phyloP scores from a whole-genome alignment of 108 stramenopile species.

The Fragilariopsis cylindrus region DNA sequence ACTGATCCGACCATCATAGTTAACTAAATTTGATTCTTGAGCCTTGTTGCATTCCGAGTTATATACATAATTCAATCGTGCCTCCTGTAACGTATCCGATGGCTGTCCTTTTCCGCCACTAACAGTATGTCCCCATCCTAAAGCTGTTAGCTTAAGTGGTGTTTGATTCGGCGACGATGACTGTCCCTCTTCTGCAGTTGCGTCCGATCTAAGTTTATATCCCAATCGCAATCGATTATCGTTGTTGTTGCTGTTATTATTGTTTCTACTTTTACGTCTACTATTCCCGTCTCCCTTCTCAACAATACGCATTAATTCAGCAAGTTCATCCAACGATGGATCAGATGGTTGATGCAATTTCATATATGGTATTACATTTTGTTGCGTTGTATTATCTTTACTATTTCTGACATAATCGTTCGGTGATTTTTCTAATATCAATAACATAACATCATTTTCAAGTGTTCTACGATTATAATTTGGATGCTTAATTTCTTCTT shows the following conservation, averaged over 20 bases:
- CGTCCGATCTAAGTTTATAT: too few relatives aligned
- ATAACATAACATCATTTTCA: slow-evolving; percentile 3
- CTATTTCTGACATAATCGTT: background rate
- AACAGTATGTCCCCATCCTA: slow-evolving; percentile 24
- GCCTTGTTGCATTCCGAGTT: slow-evolving; percentile 6
- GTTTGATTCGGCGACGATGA: background rate
- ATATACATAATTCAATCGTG: slow-evolving; percentile 10
- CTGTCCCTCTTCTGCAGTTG: background rate
- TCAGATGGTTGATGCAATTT: background rate
- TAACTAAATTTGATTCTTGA: background rate
- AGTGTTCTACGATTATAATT: background rate
- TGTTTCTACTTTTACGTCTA: too few relatives aligned
- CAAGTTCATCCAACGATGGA: background rate
- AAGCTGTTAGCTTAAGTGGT: background rate
- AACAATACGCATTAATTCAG: background rate
- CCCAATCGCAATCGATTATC: too few relatives aligned
- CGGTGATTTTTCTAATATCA: slow-evolving; percentile 2
- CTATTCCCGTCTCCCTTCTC: too few relatives aligned
- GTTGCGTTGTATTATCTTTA: background rate
- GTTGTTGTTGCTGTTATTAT: too few relatives aligned
- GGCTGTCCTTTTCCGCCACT: background rate
- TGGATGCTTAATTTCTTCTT: slow-evolving; percentile 11
- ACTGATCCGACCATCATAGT: slow-evolving; percentile 35
- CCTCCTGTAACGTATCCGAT: slow-evolving; percentile 6
- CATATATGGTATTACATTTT: background rate